These are phyloP conservation scores for Ophiostoma ips DNA, from an alignment of 2,329 filamentous ascomycete species.

Conservation along the genomic window DNA sequence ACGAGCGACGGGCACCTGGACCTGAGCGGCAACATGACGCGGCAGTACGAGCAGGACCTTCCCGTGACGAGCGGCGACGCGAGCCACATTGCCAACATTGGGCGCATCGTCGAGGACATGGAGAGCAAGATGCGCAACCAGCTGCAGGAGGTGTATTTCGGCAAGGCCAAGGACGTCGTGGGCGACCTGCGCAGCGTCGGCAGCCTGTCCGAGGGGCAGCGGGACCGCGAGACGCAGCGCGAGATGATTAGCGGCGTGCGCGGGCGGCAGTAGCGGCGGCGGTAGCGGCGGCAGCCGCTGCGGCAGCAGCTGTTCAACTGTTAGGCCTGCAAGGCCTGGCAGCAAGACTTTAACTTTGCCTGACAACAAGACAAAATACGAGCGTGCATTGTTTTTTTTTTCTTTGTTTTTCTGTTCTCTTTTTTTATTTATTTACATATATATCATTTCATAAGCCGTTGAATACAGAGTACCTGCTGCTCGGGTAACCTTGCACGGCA, in stretches of 20 bases:
- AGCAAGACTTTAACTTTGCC: no score
- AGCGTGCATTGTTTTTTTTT: background rate
- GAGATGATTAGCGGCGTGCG: conserved; percentile 66
- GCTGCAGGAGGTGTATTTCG: conserved; percentile 97
- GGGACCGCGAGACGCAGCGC: conserved; percentile 70
- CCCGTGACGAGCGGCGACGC: conserved; percentile 70
- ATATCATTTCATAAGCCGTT: no score
- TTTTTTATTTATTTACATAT: background rate
- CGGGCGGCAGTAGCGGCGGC: conserved; percentile 14
- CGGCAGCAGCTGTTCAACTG: no score
- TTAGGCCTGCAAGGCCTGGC: no score
- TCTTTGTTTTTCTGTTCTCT: background rate
- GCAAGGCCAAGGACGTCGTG: conserved; percentile 97
- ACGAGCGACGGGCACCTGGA: conserved; percentile 63
- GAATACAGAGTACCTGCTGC: no score
- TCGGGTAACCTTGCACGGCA: no score
- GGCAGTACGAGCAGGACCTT: conserved; percentile 86
- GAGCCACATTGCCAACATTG: conserved; percentile 91
- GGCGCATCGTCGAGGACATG: conserved; percentile 94
- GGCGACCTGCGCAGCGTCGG: conserved; percentile 83
- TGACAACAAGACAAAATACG: background rate
- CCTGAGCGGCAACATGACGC: conserved; percentile 93
- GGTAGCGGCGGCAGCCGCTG: no score
- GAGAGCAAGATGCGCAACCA: conserved; percentile 98
- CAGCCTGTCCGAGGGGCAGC: conserved; percentile 69